Conservation (phyloP, 192 early-diverging fungal species). For the Backusella westeae region DNA sequence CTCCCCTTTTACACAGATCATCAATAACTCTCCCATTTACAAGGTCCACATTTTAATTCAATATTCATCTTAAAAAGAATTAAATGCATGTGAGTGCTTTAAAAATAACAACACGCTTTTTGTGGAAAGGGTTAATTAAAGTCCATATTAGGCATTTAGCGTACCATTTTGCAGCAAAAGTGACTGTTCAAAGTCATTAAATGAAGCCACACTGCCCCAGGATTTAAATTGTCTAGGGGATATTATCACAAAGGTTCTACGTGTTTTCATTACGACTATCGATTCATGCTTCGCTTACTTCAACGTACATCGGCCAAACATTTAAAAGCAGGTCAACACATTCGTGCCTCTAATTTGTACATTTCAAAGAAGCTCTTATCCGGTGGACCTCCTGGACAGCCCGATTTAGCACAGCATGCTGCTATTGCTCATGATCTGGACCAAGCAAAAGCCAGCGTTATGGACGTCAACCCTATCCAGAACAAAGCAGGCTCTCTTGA, state of each 20-base stretch:
- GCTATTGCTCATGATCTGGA: not conserved
- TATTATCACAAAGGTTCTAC: not conserved
- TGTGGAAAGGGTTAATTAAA: not conserved
- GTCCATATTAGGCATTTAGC: not conserved
- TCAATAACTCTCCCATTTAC: not conserved
- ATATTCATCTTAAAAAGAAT: not conserved
- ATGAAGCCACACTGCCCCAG: not conserved
- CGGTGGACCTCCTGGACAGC: not conserved
- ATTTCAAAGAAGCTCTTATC: not conserved
- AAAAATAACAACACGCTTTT: not conserved
- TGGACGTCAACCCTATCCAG: not conserved
- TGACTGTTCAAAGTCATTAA: conserved; percentile 1
- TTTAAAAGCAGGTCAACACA: not conserved
- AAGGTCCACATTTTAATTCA: not conserved
- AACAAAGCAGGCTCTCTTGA: not conserved
- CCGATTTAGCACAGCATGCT: conserved; percentile 3
- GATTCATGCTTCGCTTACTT: not conserved
- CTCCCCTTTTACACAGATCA: too few species aligned
- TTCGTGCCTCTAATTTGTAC: not conserved
- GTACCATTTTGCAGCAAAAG: not conserved
- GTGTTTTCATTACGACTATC: not conserved
- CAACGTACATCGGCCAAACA: not conserved
- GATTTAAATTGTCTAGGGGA: conserved; percentile 1
- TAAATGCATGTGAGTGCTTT: not conserved
- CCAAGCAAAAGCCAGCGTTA: not conserved